Evolutionary conservation across 192 early-diverging fungal species (phyloP).

Genomic region (Radiomyces spectabilis): DNA sequence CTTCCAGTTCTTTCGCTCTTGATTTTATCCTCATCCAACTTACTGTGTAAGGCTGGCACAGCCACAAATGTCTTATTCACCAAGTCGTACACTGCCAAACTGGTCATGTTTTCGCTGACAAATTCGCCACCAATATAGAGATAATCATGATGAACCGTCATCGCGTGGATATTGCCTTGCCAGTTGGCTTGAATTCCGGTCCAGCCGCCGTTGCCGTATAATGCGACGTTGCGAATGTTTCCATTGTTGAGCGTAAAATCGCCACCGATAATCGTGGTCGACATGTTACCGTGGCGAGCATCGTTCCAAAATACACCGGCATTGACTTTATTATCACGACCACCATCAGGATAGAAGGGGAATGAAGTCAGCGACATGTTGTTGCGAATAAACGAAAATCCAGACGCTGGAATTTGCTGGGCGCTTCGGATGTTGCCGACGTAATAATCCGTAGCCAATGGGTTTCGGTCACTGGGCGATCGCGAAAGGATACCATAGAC

Average conservation of each 20-base stretch:
- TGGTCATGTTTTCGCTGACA: conserved; percentile 6
- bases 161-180: conserved; percentile 39
- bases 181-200: conserved; percentile 26
- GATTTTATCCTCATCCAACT: background rate
- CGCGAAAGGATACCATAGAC: background rate
- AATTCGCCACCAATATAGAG: conserved; percentile 55
- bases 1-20: background rate
- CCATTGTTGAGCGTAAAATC: conserved; percentile 34
- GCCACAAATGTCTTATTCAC: conserved; percentile 24
- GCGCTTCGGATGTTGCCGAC: conserved; percentile 11
- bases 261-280: conserved; percentile 43
- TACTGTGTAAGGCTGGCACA: conserved; percentile 19
- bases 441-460: background rate
- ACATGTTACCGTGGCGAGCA: conserved; percentile 18
- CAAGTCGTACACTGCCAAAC: conserved; percentile 44
- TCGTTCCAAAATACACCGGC: conserved; percentile 47
- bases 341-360: conserved; percentile 6
- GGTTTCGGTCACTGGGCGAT: too few species aligned
- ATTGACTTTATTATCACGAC: conserved; percentile 19
- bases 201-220: conserved; percentile 41
- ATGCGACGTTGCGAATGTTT: conserved; percentile 36
- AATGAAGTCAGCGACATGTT: background rate
- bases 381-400: conserved; percentile 7
- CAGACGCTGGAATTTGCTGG: conserved; percentile 5
- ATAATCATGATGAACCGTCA: conserved; percentile 41